Base-by-base conservation (phyloP, 768 basidiomycete species). In the Lactarius deliciosus region DNA sequence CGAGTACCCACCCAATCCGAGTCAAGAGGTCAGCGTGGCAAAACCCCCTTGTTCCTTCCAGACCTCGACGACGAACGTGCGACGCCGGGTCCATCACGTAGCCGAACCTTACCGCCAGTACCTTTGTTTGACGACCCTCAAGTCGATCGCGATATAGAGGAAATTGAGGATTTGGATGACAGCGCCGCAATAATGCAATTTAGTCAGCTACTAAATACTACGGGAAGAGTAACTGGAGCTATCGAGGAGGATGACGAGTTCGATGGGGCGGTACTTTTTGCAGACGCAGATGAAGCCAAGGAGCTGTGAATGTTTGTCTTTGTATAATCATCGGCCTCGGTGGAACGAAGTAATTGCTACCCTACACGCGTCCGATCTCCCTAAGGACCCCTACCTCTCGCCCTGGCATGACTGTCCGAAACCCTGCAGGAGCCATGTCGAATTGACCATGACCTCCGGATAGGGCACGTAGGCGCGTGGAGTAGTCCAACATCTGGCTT, bases 371-470 rank as follows among this genome's bases (percentile, higher is more conserved):
- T 16, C 92, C 92, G 65, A 94, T 86, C 74, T 94, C 92, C 68
- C 80, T 81, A 64, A 94, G 75, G 65, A 94, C 93, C 71, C 92
- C 91, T 60, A 83, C 58, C 74, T 82, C 86, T 65, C 92, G 82
- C 38, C 79, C 71, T 59, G 85, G 81, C 25, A 83, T 81, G 2
- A 94, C 92, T 65, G 80, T 76, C 72, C 81, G 84, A 77, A 94
- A 95, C 18, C 92, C 92, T n/a, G 86, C 89, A 57, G 83, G 84
- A 36, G 78, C 77, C 87, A 91, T 90, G 73, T 94, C 91, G 71
- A 94, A 94, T 20, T 80, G 73, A 15, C 92, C 93, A 73, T 92
- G 86, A 4, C 93, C 93, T 57, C 90, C 93, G 1, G 91, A 89
- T 43, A 94, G 75, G 1, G 93, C 89, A 20, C 93, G 87, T 60